These are phyloP conservation scores for Chalaropsis ovoidea DNA, from an alignment of 2,329 filamentous ascomycete genomes.

Conservation along the genomic window DNA sequence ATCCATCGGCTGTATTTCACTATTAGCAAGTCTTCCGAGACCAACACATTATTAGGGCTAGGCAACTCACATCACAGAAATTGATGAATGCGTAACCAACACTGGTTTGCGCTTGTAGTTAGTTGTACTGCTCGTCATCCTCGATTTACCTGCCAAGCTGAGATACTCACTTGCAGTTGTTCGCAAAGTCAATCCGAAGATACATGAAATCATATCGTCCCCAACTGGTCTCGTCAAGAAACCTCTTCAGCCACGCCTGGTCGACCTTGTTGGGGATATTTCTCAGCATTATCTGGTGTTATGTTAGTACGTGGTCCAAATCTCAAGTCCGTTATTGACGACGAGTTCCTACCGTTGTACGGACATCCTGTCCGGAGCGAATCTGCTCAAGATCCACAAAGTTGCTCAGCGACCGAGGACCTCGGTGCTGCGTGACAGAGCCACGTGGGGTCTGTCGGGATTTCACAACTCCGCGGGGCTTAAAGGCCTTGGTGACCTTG, in stretches of 20 bases:
- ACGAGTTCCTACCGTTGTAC: constrained; percentile 55
- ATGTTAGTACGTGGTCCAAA: background rate
- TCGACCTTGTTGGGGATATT: constrained; percentile 91
- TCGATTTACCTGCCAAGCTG: constrained; percentile 31
- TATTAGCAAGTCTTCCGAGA: background rate
- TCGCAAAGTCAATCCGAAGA: constrained; percentile 76
- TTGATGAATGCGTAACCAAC: constrained; percentile 98
- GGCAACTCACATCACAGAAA: constrained; percentile 60
- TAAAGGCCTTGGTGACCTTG: constrained; percentile 2
- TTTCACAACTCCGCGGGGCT: constrained; percentile 9
- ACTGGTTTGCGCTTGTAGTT: constrained; percentile 37
- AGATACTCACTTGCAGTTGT: constrained; percentile 66
- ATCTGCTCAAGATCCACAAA: constrained; percentile 48
- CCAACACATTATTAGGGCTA: background rate
- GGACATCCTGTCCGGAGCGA: constrained; percentile 45
- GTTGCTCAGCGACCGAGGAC: constrained; percentile 30
- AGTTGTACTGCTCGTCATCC: constrained; percentile 15
- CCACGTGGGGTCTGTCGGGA: background rate
- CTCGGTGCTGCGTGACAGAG: background rate
- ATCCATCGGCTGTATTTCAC: constrained; percentile 49
- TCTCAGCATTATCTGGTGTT: constrained; percentile 70
- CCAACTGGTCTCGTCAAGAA: constrained; percentile 67
- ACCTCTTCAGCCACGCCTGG: constrained; percentile 62
- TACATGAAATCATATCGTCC: constrained; percentile 94
- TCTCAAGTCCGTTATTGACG: background rate